Evolutionary conservation across 2,329 filamentous ascomycete genomes (phyloP), one percentile per base, ranked within the genome.

Genomic region (Nemania abortiva): DNA sequence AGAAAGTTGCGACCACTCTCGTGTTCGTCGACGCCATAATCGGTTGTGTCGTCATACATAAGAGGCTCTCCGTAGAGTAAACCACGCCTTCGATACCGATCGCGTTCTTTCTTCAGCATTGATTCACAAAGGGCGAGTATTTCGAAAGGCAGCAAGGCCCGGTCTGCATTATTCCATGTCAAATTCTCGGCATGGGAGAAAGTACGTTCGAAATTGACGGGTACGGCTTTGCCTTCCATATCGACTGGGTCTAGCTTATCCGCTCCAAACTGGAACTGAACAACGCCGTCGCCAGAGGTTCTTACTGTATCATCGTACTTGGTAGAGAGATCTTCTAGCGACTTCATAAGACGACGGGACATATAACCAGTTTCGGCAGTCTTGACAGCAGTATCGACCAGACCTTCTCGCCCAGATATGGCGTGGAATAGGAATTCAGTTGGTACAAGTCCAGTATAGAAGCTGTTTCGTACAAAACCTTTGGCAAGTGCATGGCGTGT

Each of bases 291-390:
- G 1, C 91, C 91, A 0, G 95, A 98, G 31, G 95, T 98, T 65
- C 96, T 90, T 0, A 99, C 95, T 0, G 96, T 99, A 76, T 97
- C 89, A 76, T 99, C 96, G 76, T 99, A 99, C 75, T 94, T 90
- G 0, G 93, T 94, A 0, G 95, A 97, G 2, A 98, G 84, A 84
- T 99, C 96, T 79, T 99, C 96, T 57, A 99, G 83, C 2, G 94
- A 97, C 82, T 99, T 99, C 95, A 99, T 99, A 78, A 99, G 81
- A 74, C 96, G 91, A 82, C 96, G 91, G 71, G 95, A 98, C 96
- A 99, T 99, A 83, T 99, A 99, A 72, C 96, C 96, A 11, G 96
- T 99, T 81, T 99, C 96, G 62, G 96, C 96, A 62, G 96, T 99
- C 84, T 99, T 99, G 83, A 98, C 96, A 70, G 96, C 96, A 1